phyloP scores from a whole-genome alignment of 345 rosid species.

The Leavenworthia alabamica region DNA sequence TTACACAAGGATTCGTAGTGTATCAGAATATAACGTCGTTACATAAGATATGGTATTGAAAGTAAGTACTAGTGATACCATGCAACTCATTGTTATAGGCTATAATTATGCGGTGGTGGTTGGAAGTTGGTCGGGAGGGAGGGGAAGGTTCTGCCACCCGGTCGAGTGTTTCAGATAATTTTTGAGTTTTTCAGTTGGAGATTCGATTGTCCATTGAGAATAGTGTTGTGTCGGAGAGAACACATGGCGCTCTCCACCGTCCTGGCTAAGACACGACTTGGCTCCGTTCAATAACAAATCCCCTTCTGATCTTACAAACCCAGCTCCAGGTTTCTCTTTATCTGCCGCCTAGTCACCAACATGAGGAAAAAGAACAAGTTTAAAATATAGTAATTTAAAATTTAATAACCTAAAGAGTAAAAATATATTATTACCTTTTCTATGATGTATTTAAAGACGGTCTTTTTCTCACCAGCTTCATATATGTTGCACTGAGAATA shows the following conservation, averaged over 20 bases:
- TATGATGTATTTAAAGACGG: constrained; percentile 72
- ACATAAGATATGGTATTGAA: too few species aligned
- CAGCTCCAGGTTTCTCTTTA: constrained; percentile 45
- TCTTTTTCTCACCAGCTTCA: constrained; percentile 88
- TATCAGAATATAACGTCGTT: too few species aligned
- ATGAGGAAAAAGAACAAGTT: not conserved
- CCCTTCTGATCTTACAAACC: constrained; percentile 70
- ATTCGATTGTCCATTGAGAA: constrained; percentile 59
- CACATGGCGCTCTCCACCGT: constrained; percentile 22
- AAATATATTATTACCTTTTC: constrained; percentile 54
- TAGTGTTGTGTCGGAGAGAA: constrained; percentile 71
- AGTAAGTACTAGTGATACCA: too few species aligned
- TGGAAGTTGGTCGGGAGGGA: constrained; percentile 38
- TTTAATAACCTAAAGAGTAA: not conserved
- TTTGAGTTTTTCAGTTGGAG: constrained; percentile 54
- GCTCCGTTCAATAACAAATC: constrained; percentile 63
- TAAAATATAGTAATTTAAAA: not conserved
- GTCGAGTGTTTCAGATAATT: constrained; percentile 56
- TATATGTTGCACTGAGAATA: constrained; percentile 90
- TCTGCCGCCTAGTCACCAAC: constrained; percentile 57
- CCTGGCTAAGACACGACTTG: constrained; percentile 49
- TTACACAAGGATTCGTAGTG: too few species aligned
- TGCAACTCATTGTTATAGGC: too few species aligned
- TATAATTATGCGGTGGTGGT: too few species aligned
- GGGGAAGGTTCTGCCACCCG: constrained; percentile 64